Conservation (phyloP, 2,329 filamentous ascomycete species). For the Colletotrichum sp. region DNA sequence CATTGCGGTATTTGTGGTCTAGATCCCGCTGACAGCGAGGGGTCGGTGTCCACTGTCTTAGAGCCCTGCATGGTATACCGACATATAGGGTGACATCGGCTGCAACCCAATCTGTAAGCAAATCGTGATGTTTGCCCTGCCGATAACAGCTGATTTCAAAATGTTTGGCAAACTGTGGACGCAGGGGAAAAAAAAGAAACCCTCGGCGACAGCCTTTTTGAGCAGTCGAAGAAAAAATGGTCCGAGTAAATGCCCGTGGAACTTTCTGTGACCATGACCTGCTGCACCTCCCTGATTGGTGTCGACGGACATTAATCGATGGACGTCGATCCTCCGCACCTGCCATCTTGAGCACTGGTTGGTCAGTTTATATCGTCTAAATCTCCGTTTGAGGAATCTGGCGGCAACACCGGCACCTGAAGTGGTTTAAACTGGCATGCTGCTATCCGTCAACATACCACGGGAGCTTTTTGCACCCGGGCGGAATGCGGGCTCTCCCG, state of each 20-base stretch:
- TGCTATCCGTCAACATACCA: neutral
- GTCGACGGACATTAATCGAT: neutral
- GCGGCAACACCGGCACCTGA: neutral
- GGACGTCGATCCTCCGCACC: constrained; percentile 1
- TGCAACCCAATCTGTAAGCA: neutral
- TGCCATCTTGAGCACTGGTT: constrained; percentile 2
- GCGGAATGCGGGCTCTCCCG: neutral
- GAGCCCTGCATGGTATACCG: neutral
- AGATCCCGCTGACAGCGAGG: neutral
- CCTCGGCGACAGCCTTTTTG: neutral
- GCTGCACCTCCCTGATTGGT: neutral
- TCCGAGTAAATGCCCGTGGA: neutral
- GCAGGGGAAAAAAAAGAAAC: neutral
- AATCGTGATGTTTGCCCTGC: neutral
- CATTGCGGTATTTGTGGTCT: neutral
- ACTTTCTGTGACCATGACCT: neutral
- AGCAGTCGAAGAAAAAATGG: neutral
- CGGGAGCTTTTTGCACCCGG: neutral
- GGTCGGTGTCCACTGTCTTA: neutral
- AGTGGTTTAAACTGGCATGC: neutral
- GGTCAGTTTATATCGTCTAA: neutral
- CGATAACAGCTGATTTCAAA: neutral
- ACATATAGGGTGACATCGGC: neutral
- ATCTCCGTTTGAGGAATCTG: neutral
- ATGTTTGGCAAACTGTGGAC: neutral